Evolutionary conservation across 257 asterid species (phyloP), one percentile per base, ranked within the genome.

Genomic region (Petunia axillaris): DNA sequence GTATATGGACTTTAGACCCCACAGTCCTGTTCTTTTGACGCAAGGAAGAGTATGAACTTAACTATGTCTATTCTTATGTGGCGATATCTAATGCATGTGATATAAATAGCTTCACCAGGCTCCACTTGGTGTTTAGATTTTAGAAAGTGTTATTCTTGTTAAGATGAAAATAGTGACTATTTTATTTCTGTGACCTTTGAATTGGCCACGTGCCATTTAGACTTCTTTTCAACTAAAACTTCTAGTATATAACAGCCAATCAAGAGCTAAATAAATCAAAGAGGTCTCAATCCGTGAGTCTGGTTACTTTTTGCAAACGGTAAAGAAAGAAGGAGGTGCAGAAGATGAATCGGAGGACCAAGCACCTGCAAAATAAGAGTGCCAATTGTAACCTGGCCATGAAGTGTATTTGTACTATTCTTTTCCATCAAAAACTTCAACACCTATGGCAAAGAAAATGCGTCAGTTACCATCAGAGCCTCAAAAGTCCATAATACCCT

Each of bases 381-480:
- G 83, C 99, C 99, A 54, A 94, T 94, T 79, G 93, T 96, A 83
- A 96, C 98, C 91, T 96, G 99, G 76, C 99, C 98, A 78, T 96
- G 98, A 84, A 96, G 97, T 39, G 98, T 89, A 81, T 85, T 96
- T 4, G 91, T 89, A 81, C 97, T 88, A 80, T 88, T 96, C 82
- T 89, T 94, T 87, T 96, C 99, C 93, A 87, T 92, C 93, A 96
- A 84, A 89, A 92, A 94, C 88, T 96, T 87, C 80, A 87, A 77
- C 54, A 87, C 90, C 90, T 87, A 66, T 38, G 62, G 64, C 65
- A 43, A 54, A 46, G 62, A 64, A 37, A 78, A 76, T 53, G 16
- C 16, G 67, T 53, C 10, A 57, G 44, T 60, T 78, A 57, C 53
- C 13, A 7, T 44, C 58, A 54, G 80, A 82, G 8, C 63, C 48